Conservation (phyloP, 1,284 basidiomycete species). For the Sanguinoderma infundibulare region DNA sequence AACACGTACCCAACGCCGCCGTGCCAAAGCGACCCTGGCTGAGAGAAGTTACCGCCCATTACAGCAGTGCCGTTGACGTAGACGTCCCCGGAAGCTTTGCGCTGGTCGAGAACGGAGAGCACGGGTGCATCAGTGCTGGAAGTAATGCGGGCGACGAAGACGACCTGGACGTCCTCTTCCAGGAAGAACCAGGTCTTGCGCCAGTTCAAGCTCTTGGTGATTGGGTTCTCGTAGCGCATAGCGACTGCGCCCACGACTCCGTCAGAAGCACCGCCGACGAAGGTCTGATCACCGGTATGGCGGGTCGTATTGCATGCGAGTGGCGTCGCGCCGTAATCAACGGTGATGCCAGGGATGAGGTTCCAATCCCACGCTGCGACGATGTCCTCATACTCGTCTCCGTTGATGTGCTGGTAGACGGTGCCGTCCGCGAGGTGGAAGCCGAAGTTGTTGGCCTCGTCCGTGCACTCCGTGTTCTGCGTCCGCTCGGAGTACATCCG, state of each 20-base stretch:
- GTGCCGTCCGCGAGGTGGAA: conserved; percentile 73
- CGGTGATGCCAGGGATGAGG: conserved; percentile 67
- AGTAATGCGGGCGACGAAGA: conserved; percentile 59
- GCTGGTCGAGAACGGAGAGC: conserved; percentile 69
- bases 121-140: conserved; percentile 53
- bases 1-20: conserved; percentile 60
- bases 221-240: conserved; percentile 68
- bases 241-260: conserved; percentile 56
- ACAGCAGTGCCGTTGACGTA: conserved; percentile 45
- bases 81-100: conserved; percentile 46
- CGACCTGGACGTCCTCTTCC: conserved; percentile 60
- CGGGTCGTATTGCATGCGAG: conserved; percentile 48
- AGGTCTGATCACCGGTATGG: conserved; percentile 53
- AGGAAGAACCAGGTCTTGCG: conserved; percentile 79
- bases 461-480: conserved; percentile 67
- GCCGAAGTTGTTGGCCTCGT: conserved; percentile 66
- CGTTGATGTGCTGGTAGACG: conserved; percentile 63
- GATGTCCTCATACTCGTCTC: conserved; percentile 74
- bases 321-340: conserved; percentile 58
- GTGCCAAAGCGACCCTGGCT: conserved; percentile 55
- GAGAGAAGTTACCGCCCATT: conserved; percentile 40
- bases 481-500: conserved; percentile 71
- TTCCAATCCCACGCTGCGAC: conserved; percentile 76
- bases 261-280: conserved; percentile 69
- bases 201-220: conserved; percentile 56